Base-by-base conservation (phyloP, 345 rosid species). In the Acer campestre region DNA sequence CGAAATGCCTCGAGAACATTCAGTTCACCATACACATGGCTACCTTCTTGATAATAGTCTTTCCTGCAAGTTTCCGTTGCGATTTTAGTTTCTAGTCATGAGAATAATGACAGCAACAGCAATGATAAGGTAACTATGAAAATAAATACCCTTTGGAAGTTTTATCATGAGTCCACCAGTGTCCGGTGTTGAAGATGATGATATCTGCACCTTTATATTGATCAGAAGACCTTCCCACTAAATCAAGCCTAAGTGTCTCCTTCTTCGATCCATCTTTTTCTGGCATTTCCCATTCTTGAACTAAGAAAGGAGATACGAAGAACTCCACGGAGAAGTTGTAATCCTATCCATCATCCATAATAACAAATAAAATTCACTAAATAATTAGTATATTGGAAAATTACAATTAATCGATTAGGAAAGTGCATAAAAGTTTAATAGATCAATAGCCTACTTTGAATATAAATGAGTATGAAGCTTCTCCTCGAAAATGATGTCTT, bases 151-250 rank as follows among this genome's bases (percentile, higher is more conserved):
- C 99, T 85, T 78, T 85, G 29, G 98, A 86, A 68, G 99, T 96
- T 82, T 96, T 96, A 10, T 96, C 98, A 75, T 96, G 99, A 82
- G 99, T 96, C 99, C 99, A 96, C 99, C 99, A 96, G 61, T 96
- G 99, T 27, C 99, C 99, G 0, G 99, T 96, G 68, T 96, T 96
- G 86, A 94, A 96, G 71, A 96, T 79, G 63, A 96, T 82, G 61
- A 94, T 80, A 74, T 96, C 95, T 1, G 98, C 98, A 46, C 66
- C 82, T 81, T 84, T 94, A 77, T 96, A 96, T 72, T 82, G 87
- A 73, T 89, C 88, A 0, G 94, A 89, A 1, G 95, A 89, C 83
- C 85, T 88, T 31, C 97, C 94, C 0, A 92, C 90, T 78, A 91
- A 79, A 84, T 96, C 99, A n/a, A 96, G 89, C 86, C 99, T 84